A percentile compares a stretch with the other conserved stretches of the same genome.
phyloP scores from a whole-genome alignment of 2,329 filamentous ascomycete species.

The Nemania sp. region DNA sequence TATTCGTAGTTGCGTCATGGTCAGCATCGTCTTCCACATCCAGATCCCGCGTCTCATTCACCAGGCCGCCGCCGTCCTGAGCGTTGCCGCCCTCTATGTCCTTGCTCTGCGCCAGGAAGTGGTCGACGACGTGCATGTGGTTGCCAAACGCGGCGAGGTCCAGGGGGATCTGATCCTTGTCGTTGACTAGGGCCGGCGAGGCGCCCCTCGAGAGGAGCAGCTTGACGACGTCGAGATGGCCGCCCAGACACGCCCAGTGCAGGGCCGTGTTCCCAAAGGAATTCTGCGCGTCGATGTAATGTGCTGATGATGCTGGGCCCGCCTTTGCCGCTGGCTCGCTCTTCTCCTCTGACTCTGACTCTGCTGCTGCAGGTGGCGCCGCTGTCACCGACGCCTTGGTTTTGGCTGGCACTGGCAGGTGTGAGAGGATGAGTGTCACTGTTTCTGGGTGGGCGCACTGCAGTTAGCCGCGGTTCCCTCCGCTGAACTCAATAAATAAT shows the following conservation, averaged over 20 bases:
- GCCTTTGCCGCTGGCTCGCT: constrained; percentile 47
- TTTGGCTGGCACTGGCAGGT: constrained; percentile 27
- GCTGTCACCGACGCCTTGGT: constrained; percentile 18
- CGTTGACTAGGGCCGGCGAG: constrained; percentile 77
- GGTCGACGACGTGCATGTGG: constrained; percentile 67
- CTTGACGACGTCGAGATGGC: constrained; percentile 81
- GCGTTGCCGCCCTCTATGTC: constrained; percentile 54
- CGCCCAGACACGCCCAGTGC: constrained; percentile 92
- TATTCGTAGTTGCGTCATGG: constrained; percentile 12
- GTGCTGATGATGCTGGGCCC: constrained; percentile 46
- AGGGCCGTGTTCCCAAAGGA: constrained; percentile 85
- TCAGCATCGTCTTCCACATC: constrained; percentile 31
- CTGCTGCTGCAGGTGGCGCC: constrained; percentile 6
- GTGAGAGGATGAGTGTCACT: constrained; percentile 41
- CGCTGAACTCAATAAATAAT: background rate
- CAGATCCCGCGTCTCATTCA: constrained; percentile 41
- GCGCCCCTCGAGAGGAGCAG: constrained; percentile 76
- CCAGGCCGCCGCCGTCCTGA: constrained; percentile 50
- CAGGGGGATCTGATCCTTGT: constrained; percentile 79
- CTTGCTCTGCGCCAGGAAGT: constrained; percentile 57
- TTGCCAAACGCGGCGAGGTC: constrained; percentile 74
- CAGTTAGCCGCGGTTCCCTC: constrained; percentile 15
- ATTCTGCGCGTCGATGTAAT: constrained; percentile 74
- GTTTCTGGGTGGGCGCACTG: constrained; percentile 42
- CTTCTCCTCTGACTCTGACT: no score